A percentile compares a stretch with the other conserved stretches of the same genome.
These are phyloP conservation scores for Diaporthe caulivora DNA, from an alignment of 2,329 filamentous ascomycete species.

Conservation along the genomic window DNA sequence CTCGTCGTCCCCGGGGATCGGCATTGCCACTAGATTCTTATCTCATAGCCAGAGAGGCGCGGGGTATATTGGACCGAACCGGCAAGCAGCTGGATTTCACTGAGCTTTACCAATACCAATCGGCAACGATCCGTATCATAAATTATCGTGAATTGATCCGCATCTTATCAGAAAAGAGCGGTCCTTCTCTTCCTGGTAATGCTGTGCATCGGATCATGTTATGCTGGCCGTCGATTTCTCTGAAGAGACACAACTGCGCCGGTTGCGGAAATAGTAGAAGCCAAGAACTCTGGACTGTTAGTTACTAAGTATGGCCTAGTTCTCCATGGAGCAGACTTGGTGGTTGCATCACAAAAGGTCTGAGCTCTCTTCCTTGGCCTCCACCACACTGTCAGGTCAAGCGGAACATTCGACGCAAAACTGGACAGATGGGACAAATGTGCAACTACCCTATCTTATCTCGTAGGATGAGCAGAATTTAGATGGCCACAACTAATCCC, in stretches of 20 bases:
- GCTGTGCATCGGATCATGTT: neutral
- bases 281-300: neutral
- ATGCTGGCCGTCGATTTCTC: neutral
- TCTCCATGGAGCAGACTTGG: neutral
- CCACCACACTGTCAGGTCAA: neutral
- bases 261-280: neutral
- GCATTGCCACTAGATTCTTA: slow-evolving; percentile 7
- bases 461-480: neutral
- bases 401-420: neutral
- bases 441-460: no score
- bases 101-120: neutral
- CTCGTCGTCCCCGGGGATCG: slow-evolving; percentile 11
- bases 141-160: neutral
- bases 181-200: neutral
- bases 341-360: neutral
- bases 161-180: neutral
- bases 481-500: no score
- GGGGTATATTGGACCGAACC: slow-evolving; percentile 4
- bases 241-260: neutral
- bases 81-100: neutral
- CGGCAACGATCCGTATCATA: neutral
- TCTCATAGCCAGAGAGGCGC: neutral
- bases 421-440: no score
- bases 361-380: no score
- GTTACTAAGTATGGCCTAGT: no score